Evolutionary conservation across 1,139 yeast genomes (phyloP).

Genomic region (Magnusiomyces starmeri): DNA sequence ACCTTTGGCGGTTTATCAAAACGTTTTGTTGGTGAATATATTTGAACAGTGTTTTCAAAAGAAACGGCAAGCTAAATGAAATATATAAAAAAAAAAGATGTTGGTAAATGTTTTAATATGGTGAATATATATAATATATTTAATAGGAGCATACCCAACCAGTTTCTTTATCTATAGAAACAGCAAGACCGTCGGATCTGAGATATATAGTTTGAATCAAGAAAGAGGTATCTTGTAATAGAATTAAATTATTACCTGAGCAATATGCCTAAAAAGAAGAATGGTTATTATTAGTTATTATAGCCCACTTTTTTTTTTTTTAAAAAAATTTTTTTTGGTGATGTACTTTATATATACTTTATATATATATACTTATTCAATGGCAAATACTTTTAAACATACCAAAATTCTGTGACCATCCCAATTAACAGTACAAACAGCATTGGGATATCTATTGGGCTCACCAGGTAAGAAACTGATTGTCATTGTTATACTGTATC

Average conservation of each 20-base stretch:
- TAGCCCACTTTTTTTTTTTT: slow-evolving; percentile 6
- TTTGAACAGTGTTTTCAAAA: slow-evolving; percentile 29
- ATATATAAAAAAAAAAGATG: slow-evolving; percentile 1
- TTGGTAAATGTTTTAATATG: background rate
- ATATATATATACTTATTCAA: background rate
- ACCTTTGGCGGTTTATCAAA: slow-evolving; percentile 26
- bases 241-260: slow-evolving; percentile 79
- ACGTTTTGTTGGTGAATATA: slow-evolving; percentile 24
- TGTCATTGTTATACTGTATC: slow-evolving; percentile 19
- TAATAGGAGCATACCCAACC: slow-evolving; percentile 40
- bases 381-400: slow-evolving; percentile 17
- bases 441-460: slow-evolving; percentile 51
- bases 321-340: no score
- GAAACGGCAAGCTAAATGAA: slow-evolving; percentile 45
- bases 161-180: slow-evolving; percentile 51
- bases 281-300: no score
- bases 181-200: slow-evolving; percentile 56
- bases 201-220: slow-evolving; percentile 73
- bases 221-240: slow-evolving; percentile 44
- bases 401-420: slow-evolving; percentile 52
- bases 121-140: no score
- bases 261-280: slow-evolving; percentile 49
- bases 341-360: no score
- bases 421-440: slow-evolving; percentile 64
- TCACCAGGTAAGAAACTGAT: slow-evolving; percentile 73